Evolutionary conservation across 1,284 basidiomycete genomes (phyloP).

Genomic region (Ceratobasidium papillatum): DNA sequence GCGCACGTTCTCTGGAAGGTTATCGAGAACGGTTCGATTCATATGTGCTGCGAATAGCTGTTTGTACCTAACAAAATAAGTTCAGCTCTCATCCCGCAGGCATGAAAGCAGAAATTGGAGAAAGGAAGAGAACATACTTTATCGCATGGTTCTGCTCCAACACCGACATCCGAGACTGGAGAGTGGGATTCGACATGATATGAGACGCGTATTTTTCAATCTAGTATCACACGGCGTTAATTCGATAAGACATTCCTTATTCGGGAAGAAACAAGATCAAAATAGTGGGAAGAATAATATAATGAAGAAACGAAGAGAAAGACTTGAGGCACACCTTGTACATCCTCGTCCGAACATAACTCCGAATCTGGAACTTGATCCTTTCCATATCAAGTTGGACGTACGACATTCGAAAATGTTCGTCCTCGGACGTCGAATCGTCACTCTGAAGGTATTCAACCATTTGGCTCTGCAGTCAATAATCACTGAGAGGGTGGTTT

Average conservation of each 20-base stretch:
- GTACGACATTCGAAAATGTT: slow-evolving; percentile 89
- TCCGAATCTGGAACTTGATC: slow-evolving; percentile 87
- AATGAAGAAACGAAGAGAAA: neutral
- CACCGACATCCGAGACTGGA: slow-evolving; percentile 77
- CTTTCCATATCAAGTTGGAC: slow-evolving; percentile 93
- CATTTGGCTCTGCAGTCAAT: slow-evolving; percentile 52
- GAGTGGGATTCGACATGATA: slow-evolving; percentile 70
- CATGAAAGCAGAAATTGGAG: too few species aligned
- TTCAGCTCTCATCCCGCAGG: too few species aligned
- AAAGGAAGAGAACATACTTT: slow-evolving; percentile 56
- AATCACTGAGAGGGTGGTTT: neutral
- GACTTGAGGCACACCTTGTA: slow-evolving; percentile 77
- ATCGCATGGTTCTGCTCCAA: slow-evolving; percentile 82
- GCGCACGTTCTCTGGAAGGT: slow-evolving; percentile 76
- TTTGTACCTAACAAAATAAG: slow-evolving; percentile 17
- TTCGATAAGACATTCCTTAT: too few species aligned
- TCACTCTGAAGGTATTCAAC: slow-evolving; percentile 69
- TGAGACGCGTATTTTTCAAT: slow-evolving; percentile 86
- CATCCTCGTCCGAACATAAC: slow-evolving; percentile 85
- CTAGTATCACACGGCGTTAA: slow-evolving; percentile 59
- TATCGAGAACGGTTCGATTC: slow-evolving; percentile 59
- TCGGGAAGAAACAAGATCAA: too few species aligned
- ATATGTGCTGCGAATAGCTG: slow-evolving; percentile 22
- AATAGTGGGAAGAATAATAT: slow-evolving; percentile 3
- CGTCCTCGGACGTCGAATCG: slow-evolving; percentile 83